Evolutionary conservation across 2,329 filamentous ascomycete species (phyloP), one percentile per base, ranked within the genome.

Genomic region (Arthrobotrys megalospora): DNA sequence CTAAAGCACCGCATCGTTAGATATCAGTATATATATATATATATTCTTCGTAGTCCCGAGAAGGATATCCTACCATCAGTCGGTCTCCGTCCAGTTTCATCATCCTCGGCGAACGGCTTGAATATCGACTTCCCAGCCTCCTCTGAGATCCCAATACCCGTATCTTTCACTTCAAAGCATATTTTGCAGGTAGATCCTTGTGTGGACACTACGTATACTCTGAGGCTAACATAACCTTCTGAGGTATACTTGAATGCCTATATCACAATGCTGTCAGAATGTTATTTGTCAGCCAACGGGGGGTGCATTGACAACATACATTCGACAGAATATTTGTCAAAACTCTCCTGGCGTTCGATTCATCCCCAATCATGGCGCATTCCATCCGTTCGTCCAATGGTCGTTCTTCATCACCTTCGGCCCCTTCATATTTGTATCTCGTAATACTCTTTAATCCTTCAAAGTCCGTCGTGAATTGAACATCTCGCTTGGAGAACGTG

Each of bases 201-300:
- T 64, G 55, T 73, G 8, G 32, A 50, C 6, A 70, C 63, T n/a
- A 80, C 75, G 43, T 76, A 73, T 8, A 81, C 80, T 38, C 69
- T 80, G 2, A 82, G 62, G 28, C 41, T 79, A 12, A 81, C 80
- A n/a, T 78, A 76, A 16, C 81, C 81, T 48, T 78, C 64, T 6
- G 77, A 77, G 11, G 81, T 81, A 66, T 81, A 82, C 53, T 80
- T 81, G 48, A 80, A 81, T 10, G 80, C 81, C 80, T 81, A 60
- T 43, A 34, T 48, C 32, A n/a, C 38, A 36, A 12, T 16, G 34
- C n/a, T n/a, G 43, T 72, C 28, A 72, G 69, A 62, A n/a, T n/a
- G n/a, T n/a, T 24, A 50, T 21, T 34, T 6, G 19, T 16, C n/a
- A 10, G 3, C 21, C 14, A 48, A 11, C 34, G 21, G 43, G 19